Evolutionary conservation across 495 filamentous ascomycete genomes (phyloP).

Genomic region (Penicillium odoratum): DNA sequence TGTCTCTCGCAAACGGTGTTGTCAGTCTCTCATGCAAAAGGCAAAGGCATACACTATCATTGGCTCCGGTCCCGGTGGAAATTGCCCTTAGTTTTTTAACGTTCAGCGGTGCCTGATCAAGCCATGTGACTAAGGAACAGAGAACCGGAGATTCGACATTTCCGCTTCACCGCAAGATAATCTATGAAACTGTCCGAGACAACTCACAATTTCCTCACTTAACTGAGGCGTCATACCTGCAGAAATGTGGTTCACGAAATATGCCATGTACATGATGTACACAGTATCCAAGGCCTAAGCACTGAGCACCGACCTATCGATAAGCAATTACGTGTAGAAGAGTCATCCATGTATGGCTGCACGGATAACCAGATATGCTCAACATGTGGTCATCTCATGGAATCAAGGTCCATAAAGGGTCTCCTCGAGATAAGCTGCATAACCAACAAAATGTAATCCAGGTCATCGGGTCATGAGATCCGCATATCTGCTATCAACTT

Average conservation of each 20-base stretch:
- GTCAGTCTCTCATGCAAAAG: background rate
- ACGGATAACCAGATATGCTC: background rate
- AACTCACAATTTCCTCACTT: background rate
- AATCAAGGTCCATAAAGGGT: background rate
- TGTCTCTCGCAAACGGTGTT: background rate
- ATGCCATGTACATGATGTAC: background rate
- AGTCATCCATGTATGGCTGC: background rate
- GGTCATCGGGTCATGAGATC: background rate
- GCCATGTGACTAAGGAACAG: background rate
- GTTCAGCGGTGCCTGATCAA: background rate
- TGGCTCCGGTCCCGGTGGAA: background rate
- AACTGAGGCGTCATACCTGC: background rate
- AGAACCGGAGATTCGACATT: background rate
- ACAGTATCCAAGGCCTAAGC: background rate
- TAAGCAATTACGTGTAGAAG: background rate
- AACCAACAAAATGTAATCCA: background rate
- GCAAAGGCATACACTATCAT: background rate
- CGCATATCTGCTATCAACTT: background rate
- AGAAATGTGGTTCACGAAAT: background rate
- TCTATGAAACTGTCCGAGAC: no score
- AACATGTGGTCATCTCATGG: background rate
- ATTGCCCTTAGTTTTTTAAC: background rate
- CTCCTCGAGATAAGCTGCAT: conserved; percentile 6
- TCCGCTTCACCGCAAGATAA: background rate
- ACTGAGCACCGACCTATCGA: conserved; percentile 2